Evolutionary conservation across 2,329 filamentous ascomycete species (phyloP), one percentile per base, ranked within the genome.

Genomic region (Ciborinia camelliae): DNA sequence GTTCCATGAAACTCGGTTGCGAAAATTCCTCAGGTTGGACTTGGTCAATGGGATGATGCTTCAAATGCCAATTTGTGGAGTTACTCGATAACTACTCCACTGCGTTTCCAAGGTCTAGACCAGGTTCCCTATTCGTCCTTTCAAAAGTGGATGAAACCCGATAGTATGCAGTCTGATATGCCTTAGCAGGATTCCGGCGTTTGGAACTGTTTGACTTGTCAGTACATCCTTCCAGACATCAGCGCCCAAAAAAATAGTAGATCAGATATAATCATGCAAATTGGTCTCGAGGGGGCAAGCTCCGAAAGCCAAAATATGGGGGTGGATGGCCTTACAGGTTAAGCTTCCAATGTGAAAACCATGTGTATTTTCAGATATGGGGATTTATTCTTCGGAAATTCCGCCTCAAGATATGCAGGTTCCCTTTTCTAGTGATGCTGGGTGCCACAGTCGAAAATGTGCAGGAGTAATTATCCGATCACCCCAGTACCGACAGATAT

Each of bases 81-180:
- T 26, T 58, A 18, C 26, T 37, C 32, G 50, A 32, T 18, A 18
- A 26, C 26, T 26, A 55, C 20, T 32, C n/a, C 12, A 37, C 32
- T 53, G 51, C 14, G 12, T 53, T 53, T 53, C n/a, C 32, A 23
- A 53, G n/a, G 18, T 26, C 54, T 45, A 45, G 20, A 45, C 28
- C 7, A 45, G 45, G 20, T 23, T 39, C 6, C 39, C 39, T 45
- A 45, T 45, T 45, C 39, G 61, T 32, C 32, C 51, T 35, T 41
- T 35, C 50, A 18, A 26, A 52, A 55, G 47, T 26, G 65, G 55
- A 39, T 73, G 72, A 72, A 72, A 73, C 72, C 67, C 39, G 63
- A 70, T 73, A 70, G 59, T 60, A 70, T 68, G 69, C 69, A 69
- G 47, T 65, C 62, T 50, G 59, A 69, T 74, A 73, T 74, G 70